These are phyloP conservation scores for Prunus mira DNA, from an alignment of 306 rosid species.

Conservation along the genomic window DNA sequence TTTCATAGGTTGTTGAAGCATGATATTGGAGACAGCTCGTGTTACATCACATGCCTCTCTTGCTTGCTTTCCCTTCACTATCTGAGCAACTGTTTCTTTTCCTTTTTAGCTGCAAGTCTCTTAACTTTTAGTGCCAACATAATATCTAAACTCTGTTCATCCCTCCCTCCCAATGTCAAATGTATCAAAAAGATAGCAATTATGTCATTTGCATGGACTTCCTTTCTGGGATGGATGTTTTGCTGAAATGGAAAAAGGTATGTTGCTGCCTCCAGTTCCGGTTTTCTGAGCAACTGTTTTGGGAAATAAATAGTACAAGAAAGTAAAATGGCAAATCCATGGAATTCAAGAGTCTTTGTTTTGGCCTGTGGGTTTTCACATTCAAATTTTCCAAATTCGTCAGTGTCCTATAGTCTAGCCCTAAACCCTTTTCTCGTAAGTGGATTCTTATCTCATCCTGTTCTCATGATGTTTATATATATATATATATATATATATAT, in stretches of 20 bases:
- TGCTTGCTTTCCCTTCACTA: slow-evolving; percentile 19
- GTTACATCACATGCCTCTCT: slow-evolving; percentile 42
- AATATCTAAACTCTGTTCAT: slow-evolving; percentile 21
- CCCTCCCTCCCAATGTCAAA: slow-evolving; percentile 30
- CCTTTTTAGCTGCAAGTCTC: slow-evolving; percentile 13
- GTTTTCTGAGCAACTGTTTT: neutral
- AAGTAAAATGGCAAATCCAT: neutral
- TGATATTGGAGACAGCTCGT: slow-evolving; percentile 29
- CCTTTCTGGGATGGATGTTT: slow-evolving; percentile 1
- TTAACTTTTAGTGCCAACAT: slow-evolving; percentile 10
- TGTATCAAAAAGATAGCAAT: neutral
- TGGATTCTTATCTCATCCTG: neutral
- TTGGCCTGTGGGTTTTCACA: neutral
- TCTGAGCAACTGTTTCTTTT: slow-evolving; percentile 20
- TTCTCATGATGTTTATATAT: neutral
- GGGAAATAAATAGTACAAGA: neutral
- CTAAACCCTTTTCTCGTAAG: neutral
- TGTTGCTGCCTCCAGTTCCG: neutral
- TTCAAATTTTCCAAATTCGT: neutral
- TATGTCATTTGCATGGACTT: slow-evolving; percentile 1
- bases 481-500: too few species aligned
- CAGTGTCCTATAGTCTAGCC: neutral
- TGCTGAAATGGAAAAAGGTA: slow-evolving; percentile 8
- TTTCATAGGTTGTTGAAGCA: slow-evolving; percentile 29
- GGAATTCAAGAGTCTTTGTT: neutral